Percentiles rank a stretch among this genome's conserved stretches.
Conservation (phyloP, 345 rosid genomes). For the Brassica incana region DNA sequence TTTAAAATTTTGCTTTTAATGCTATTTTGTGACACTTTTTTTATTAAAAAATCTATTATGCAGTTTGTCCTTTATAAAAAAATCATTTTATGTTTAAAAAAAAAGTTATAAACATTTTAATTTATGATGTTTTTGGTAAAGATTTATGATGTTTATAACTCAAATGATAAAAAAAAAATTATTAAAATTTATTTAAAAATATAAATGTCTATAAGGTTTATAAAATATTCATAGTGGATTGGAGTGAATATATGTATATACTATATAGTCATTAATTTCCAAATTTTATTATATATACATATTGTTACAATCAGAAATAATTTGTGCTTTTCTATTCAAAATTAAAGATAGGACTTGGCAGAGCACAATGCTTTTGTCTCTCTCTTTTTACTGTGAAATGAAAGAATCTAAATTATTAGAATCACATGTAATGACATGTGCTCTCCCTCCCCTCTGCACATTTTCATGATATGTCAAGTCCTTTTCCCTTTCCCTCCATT, state of each 20-base stretch:
- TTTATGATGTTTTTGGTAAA: background rate
- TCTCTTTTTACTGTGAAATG: slow-evolving; percentile 30
- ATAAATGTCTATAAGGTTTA: background rate
- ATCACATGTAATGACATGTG: slow-evolving; percentile 46
- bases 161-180: background rate
- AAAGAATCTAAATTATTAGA: slow-evolving; percentile 42
- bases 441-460: slow-evolving; percentile 37
- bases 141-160: background rate
- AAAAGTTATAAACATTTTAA: background rate
- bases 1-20: background rate
- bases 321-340: slow-evolving; percentile 4
- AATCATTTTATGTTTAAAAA: background rate
- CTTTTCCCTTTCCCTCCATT: slow-evolving; percentile 24
- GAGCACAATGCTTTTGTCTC: slow-evolving; percentile 33
- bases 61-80: background rate
- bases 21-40: background rate
- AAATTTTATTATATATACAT: background rate
- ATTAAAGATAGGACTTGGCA: slow-evolving; percentile 27
- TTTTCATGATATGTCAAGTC: slow-evolving; percentile 36
- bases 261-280: background rate
- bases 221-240: background rate
- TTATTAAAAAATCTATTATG: background rate
- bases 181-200: background rate
- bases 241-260: background rate
- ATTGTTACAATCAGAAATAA: slow-evolving; percentile 1